These are phyloP conservation scores for Phytophthora chlamydospora DNA, from an alignment of 352 stramenopile species.

Conservation along the genomic window DNA sequence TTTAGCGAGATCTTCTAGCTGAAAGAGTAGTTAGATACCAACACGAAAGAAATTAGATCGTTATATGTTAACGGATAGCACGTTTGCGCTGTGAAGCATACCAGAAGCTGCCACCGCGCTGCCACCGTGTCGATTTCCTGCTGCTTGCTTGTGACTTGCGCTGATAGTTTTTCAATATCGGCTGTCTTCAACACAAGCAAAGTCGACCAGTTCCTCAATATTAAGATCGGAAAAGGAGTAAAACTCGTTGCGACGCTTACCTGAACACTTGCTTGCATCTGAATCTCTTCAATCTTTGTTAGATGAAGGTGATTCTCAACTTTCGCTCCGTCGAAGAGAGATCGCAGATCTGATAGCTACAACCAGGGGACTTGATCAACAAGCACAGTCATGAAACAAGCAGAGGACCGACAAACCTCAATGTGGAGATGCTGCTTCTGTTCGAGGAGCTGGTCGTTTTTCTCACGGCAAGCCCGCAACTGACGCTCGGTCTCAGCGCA, in stretches of 20 bases:
- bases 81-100: slow-evolving; percentile 6
- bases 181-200: slow-evolving; percentile 12
- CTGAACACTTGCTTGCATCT: slow-evolving; percentile 22
- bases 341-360: slow-evolving; percentile 21
- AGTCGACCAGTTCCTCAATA: too few relatives aligned
- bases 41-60: not conserved
- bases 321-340: slow-evolving; percentile 21
- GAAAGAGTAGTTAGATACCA: not conserved
- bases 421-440: slow-evolving; percentile 23
- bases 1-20: slow-evolving; percentile 36
- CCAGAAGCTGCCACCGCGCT: slow-evolving; percentile 27
- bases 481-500: slow-evolving; percentile 18
- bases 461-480: slow-evolving; percentile 9
- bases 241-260: slow-evolving; percentile 7
- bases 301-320: slow-evolving; percentile 25
- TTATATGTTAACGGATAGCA: not conserved
- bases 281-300: slow-evolving; percentile 23
- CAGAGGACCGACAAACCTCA: slow-evolving; percentile 18
- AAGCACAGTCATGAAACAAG: not conserved
- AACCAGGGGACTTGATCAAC: not conserved
- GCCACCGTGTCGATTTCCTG: slow-evolving; percentile 33
- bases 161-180: slow-evolving; percentile 28
- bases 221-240: too few relatives aligned
- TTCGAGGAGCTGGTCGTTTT: slow-evolving; percentile 14
- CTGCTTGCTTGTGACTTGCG: slow-evolving; percentile 27